Evolutionary conservation across 345 rosid genomes (phyloP).

Genomic region (Eucalyptus erythrocorys): DNA sequence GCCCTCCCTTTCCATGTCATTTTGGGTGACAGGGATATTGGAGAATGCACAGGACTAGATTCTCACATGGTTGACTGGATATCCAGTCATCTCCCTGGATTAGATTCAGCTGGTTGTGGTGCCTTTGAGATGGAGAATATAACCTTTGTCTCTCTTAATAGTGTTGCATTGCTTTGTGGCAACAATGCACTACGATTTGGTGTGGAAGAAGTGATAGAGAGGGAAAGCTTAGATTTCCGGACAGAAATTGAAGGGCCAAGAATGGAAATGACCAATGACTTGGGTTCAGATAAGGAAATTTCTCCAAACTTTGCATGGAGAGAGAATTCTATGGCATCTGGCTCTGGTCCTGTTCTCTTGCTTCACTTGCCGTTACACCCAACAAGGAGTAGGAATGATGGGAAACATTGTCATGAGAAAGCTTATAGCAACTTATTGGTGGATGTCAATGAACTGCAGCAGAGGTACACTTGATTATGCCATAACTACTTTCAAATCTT

Average conservation of each 20-base stretch:
- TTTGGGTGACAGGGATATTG: constrained; percentile 53
- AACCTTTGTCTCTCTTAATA: constrained; percentile 50
- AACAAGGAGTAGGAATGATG: neutral
- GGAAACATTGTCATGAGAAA: neutral
- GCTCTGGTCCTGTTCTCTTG: constrained; percentile 48
- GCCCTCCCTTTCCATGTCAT: constrained; percentile 42
- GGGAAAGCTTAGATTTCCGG: constrained; percentile 23
- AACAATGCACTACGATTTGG: constrained; percentile 24
- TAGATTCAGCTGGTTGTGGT: constrained; percentile 50
- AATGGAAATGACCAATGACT: neutral
- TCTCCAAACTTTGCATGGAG: constrained; percentile 17
- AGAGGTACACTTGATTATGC: neutral
- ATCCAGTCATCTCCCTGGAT: constrained; percentile 38
- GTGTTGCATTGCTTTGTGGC: constrained; percentile 45
- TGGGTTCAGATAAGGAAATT: neutral
- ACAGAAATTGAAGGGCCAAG: constrained; percentile 1
- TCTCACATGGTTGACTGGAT: constrained; percentile 27
- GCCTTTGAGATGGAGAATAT: constrained; percentile 46
- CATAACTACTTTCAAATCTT: neutral
- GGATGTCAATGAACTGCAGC: neutral
- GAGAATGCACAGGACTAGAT: constrained; percentile 33
- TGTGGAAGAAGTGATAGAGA: constrained; percentile 45
- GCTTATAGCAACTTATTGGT: neutral
- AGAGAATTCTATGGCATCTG: constrained; percentile 18
- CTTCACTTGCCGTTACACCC: constrained; percentile 47